Evolutionary conservation across 1,284 basidiomycete species (phyloP).

Genomic region (Pterulicium gracile): DNA sequence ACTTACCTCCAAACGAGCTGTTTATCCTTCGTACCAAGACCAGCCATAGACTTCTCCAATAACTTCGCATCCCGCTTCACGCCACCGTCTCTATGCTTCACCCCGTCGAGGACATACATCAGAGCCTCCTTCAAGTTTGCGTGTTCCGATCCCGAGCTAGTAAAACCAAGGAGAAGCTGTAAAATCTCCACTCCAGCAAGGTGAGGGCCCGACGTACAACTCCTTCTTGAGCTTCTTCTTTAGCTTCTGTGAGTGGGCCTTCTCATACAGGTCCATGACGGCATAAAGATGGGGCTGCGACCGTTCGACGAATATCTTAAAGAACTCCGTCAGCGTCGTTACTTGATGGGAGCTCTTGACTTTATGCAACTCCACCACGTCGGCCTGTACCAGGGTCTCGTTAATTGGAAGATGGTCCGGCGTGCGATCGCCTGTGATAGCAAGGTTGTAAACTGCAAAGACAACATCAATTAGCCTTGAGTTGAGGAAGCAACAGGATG

Average conservation of each 20-base stretch:
- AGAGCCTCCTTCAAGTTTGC: constrained; percentile 23
- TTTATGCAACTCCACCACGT: constrained; percentile 24
- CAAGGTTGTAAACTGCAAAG: constrained; percentile 28
- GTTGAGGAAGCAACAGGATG: constrained; percentile 1
- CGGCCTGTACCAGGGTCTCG: constrained; percentile 18
- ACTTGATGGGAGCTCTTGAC: no score
- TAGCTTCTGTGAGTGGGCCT: constrained; percentile 22
- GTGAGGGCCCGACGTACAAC: constrained; percentile 20
- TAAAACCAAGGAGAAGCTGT: no score
- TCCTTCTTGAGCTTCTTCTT: constrained; percentile 26
- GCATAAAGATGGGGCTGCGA: constrained; percentile 25
- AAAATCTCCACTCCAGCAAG: constrained; percentile 1
- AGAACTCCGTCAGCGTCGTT: constrained; percentile 25
- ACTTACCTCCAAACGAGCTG: constrained; percentile 24
- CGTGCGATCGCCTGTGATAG: constrained; percentile 21
- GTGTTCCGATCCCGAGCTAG: constrained; percentile 15
- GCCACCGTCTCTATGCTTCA: constrained; percentile 22
- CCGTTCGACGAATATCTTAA: constrained; percentile 25
- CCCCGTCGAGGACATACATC: constrained; percentile 27
- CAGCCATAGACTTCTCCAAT: constrained; percentile 29
- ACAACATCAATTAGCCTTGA: background rate
- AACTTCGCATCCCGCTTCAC: constrained; percentile 30
- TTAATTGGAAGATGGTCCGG: constrained; percentile 18
- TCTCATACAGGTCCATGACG: constrained; percentile 18
- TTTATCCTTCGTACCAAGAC: constrained; percentile 27